Evolutionary conservation across 129 eudicot species (phyloP).

Genomic region (Saussurea involucrata): DNA sequence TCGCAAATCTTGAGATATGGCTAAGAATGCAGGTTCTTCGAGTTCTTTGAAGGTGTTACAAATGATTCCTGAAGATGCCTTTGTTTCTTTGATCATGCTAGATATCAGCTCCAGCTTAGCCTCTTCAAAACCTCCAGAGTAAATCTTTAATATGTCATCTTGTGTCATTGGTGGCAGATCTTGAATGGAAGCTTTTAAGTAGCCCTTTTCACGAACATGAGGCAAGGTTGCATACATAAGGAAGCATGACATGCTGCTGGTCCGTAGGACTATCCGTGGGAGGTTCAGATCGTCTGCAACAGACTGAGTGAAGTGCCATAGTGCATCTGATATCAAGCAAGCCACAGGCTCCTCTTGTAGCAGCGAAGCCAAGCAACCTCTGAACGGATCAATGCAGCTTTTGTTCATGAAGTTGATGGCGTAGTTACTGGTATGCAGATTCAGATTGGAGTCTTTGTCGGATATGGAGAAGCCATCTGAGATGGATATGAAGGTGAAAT

Average conservation of each 20-base stretch:
- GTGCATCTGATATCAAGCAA: conserved; percentile 28
- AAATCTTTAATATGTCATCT: conserved; percentile 28
- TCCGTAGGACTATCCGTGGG: conserved; percentile 27
- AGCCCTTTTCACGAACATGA: conserved; percentile 7
- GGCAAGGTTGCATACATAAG: conserved; percentile 21
- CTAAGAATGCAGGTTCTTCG: conserved; percentile 34
- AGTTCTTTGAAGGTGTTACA: conserved; percentile 47
- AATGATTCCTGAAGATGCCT: conserved; percentile 39
- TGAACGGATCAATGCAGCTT: conserved; percentile 20
- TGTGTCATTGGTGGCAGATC: conserved; percentile 40
- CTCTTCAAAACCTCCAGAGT: conserved; percentile 11
- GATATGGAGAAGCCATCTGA: conserved; percentile 6
- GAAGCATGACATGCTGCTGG: conserved; percentile 31
- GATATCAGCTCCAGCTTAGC: background rate
- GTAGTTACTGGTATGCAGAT: background rate
- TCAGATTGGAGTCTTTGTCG: background rate
- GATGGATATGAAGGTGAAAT: conserved; percentile 29
- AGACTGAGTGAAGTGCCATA: conserved; percentile 19
- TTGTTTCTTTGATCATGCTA: conserved; percentile 32
- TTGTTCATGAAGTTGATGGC: conserved; percentile 20
- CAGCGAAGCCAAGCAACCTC: conserved; percentile 15
- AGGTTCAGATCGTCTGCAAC: conserved; percentile 22
- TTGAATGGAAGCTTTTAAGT: conserved; percentile 17
- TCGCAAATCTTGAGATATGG: conserved; percentile 13
- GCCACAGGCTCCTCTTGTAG: background rate